Base-by-base conservation (phyloP, 352 stramenopile species). In the Globisporangium cylindrosporum region DNA sequence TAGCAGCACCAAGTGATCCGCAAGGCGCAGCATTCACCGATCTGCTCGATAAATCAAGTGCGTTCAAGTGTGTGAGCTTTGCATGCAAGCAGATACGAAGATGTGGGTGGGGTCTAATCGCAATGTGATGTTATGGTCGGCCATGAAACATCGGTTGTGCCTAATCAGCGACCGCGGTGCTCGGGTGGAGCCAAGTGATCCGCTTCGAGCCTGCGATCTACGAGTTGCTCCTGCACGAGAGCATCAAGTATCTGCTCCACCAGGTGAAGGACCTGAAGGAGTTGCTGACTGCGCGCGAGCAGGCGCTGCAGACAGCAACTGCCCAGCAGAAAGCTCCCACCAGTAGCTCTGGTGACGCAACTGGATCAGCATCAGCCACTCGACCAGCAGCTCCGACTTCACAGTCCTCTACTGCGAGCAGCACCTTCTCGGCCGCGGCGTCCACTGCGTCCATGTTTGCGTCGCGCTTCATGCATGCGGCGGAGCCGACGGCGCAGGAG, bases 161-260 rank as follows among this genome's bases (percentile, higher is more conserved):
- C 32, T 36, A 18, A 59, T 14, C 56, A 88, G 83, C 76, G 22
- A 68, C 64, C 29, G 78, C 73, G 6, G 69, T 89, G 25, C 68
- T 63, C 2, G 62, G 72, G 5, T 93, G 84, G 84, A 79, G 75
- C 53, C 75, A 89, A 49, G 71, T 81, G 18, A 62, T 74, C 18
- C 75, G 63, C 20, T 81, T 86, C 62, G 79, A 89, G 41, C 79
- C 84, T 24, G 71, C 58, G n/a, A 86, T 91, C 22, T 86, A 88
- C 71, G 85, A 90, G 65, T 67, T 93, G 4, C 68, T 88, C 41
- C 64, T 93, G 32, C 77, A 91, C 51, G 85, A 90, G 66, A 79
- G 76, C 54, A 59, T 89, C 68, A 87, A 86, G 62, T 93, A 91
- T 64, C 67, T 93, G 61, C 73, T 78, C 5, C 73, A 77, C 34